Evolutionary conservation across 352 stramenopile species (phyloP).

Genomic region (Globisporangium cederbergense): DNA sequence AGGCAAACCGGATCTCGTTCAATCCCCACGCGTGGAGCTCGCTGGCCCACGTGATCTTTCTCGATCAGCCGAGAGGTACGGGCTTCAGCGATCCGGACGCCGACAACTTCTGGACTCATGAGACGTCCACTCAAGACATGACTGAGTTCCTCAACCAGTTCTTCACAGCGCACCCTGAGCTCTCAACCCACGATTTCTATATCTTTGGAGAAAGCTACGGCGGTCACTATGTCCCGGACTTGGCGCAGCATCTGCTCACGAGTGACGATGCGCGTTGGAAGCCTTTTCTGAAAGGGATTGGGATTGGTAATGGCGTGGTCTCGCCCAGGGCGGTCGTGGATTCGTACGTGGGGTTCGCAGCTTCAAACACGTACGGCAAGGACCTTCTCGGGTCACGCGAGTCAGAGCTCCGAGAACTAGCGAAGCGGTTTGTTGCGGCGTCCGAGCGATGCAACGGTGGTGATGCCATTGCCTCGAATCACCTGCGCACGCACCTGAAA

Average conservation of each 20-base stretch:
- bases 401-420: conserved; percentile 5
- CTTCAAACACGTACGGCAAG: conserved; percentile 36
- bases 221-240: conserved; percentile 93
- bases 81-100: conserved; percentile 45
- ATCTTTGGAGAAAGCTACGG: conserved; percentile 95
- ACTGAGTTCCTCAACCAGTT: conserved; percentile 53
- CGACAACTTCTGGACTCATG: conserved; percentile 40
- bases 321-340: conserved; percentile 45
- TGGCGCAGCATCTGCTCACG: conserved; percentile 74
- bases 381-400: conserved; percentile 31
- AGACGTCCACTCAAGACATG: conserved; percentile 41
- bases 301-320: conserved; percentile 76
- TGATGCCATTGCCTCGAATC: neutral
- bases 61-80: conserved; percentile 92
- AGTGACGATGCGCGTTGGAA: conserved; percentile 25
- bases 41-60: conserved; percentile 94
- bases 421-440: conserved; percentile 21
- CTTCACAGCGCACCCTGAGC: conserved; percentile 34
- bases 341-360: conserved; percentile 50
- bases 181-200: conserved; percentile 77
- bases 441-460: conserved; percentile 15
- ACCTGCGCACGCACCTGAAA: neutral
- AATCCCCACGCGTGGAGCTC: conserved; percentile 95
- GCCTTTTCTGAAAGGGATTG: conserved; percentile 73
- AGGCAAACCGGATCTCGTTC: conserved; percentile 42